phyloP scores from a whole-genome alignment of 257 asterid species.

The Nemophila menziesii region DNA sequence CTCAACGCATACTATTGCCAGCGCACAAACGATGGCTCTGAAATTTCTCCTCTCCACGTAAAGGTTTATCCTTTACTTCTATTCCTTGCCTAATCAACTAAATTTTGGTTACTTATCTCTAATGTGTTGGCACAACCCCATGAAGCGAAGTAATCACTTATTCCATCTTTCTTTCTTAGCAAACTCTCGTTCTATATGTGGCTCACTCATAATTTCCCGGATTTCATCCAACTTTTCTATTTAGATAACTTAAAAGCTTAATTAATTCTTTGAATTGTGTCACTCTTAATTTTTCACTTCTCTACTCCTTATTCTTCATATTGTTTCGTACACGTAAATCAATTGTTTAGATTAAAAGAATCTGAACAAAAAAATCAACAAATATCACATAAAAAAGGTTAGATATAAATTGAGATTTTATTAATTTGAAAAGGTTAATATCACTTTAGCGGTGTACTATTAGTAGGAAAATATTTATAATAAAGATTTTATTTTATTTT shows the following conservation, averaged over 20 bases:
- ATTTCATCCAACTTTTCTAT: neutral
- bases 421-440: too few relatives aligned
- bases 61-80: neutral
- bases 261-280: too few relatives aligned
- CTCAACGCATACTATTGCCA: neutral
- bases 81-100: neutral
- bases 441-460: too few relatives aligned
- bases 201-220: neutral
- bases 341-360: too few relatives aligned
- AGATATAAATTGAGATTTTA: too few relatives aligned
- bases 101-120: neutral
- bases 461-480: too few relatives aligned
- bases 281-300: too few relatives aligned
- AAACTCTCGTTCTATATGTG: neutral
- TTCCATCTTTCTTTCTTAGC: neutral
- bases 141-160: neutral
- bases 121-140: neutral
- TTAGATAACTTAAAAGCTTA: neutral
- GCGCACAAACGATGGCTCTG: neutral
- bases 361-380: too few relatives aligned
- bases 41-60: neutral
- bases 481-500: too few relatives aligned
- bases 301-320: too few relatives aligned
- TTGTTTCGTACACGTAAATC: too few relatives aligned
- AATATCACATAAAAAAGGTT: too few relatives aligned